Evolutionary conservation across 2,329 filamentous ascomycete species (phyloP), one percentile per base, ranked within the genome.

Genomic region (Bipolaris oryzae): DNA sequence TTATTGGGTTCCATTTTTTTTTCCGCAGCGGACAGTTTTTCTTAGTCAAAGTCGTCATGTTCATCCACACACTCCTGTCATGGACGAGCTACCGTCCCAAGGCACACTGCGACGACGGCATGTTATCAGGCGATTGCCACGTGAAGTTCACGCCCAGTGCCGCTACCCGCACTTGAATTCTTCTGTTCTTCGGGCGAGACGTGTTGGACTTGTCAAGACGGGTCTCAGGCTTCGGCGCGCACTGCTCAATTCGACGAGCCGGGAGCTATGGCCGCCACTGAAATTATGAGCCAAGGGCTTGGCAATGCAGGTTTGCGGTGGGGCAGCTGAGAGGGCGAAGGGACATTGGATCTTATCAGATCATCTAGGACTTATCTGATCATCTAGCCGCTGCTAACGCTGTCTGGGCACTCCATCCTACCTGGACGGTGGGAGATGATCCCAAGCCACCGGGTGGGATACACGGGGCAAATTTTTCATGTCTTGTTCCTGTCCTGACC

Each of bases 331-430:
- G 28, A 39, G 18, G 34, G 38, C 45, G 50, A 28, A 33, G 48
- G 61, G 58, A 62, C 59, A 66, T 60, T 63, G 56, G 53, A 66
- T 66, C 64, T 70, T 67, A 70, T 71, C 66, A 58, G 64, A 69
- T 69, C 60, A 62, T 59, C 61, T 56, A 59, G 48, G 48, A 66
- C 64, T 70, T 67, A 70, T 70, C 67, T 66, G 69, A 71, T 71
- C 65, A 69, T 70, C 53, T 62, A 63, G 55, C 57, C 57, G 65
- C 57, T 50, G 46, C 49, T 49, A 56, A 41, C 46, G 52, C 51
- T 57, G 35, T 51, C 59, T 64, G 46, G 61, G 61, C 59, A 62
- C 53, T 42, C 50, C 58, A 62, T 54, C 55, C 55, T 53, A 49
- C 55, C 61, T 57, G 45, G 42, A 57, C 50, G 48, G 53, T 57